Conservation (phyloP, 352 stramenopile genomes). For the Globisporangium echinulatum region DNA sequence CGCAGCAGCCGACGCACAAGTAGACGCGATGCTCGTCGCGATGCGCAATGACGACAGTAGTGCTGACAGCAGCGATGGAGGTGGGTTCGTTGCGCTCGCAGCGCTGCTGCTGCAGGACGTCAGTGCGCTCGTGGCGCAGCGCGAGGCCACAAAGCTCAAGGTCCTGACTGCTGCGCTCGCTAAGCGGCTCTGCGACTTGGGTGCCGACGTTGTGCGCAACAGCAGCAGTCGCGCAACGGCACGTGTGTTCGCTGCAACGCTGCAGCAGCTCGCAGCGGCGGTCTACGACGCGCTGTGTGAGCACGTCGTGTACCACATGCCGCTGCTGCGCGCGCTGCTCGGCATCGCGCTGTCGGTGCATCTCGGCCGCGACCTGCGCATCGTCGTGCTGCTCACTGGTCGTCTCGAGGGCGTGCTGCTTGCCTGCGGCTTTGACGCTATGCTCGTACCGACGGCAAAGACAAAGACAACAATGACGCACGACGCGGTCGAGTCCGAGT, state of each 20-base stretch:
- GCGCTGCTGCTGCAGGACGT: slow-evolving; percentile 30
- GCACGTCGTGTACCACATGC: slow-evolving; percentile 55
- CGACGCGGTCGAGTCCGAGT: neutral
- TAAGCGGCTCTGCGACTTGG: slow-evolving; percentile 33
- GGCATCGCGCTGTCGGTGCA: slow-evolving; percentile 29
- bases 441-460: neutral
- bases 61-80: too few relatives aligned
- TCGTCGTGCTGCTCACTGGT: slow-evolving; percentile 22
- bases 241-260: neutral
- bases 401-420: slow-evolving; percentile 38
- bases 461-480: too few relatives aligned
- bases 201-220: slow-evolving; percentile 2
- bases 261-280: slow-evolving; percentile 14
- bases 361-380: slow-evolving; percentile 13
- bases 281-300: slow-evolving; percentile 54
- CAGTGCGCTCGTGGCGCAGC: slow-evolving; percentile 17
- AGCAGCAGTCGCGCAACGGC: neutral
- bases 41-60: slow-evolving; percentile 1
- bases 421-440: slow-evolving; percentile 26
- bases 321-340: slow-evolving; percentile 45
- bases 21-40: slow-evolving; percentile 7
- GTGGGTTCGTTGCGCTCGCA: slow-evolving; percentile 23
- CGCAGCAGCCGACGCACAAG: slow-evolving; percentile 12
- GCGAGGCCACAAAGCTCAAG: slow-evolving; percentile 37
- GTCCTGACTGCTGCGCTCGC: slow-evolving; percentile 30